A percentile compares a stretch with the other conserved stretches of the same genome.
Conservation (phyloP, 1,284 basidiomycete genomes). For the Marasmius tenuissimus region DNA sequence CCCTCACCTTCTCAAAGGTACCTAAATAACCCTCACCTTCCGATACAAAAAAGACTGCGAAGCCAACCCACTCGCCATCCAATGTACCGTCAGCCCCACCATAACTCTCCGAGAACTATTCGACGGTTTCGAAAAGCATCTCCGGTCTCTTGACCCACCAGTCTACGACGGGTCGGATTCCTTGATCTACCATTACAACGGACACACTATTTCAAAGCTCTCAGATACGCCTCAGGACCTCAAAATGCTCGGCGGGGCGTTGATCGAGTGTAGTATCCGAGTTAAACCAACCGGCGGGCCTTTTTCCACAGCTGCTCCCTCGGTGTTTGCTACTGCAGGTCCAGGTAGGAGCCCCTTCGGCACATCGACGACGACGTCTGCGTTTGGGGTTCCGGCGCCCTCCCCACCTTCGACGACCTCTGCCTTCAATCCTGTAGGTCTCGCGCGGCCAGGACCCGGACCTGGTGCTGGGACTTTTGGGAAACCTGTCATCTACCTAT, state of each 20-base stretch:
- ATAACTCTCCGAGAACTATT: background rate
- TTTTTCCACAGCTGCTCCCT: background rate
- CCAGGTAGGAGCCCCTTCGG: background rate
- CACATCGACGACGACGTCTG: no score
- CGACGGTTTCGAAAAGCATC: background rate
- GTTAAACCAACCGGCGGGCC: no score
- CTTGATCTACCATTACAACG: background rate
- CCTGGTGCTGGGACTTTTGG: conserved; percentile 5
- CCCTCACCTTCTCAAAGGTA: no score
- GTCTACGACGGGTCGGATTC: background rate
- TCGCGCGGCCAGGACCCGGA: no score
- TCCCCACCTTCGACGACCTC: background rate
- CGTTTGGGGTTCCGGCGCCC: background rate
- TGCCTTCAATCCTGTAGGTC: no score
- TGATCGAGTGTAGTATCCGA: background rate
- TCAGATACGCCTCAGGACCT: background rate
- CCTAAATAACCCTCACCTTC: background rate
- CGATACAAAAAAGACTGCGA: background rate
- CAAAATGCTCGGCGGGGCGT: background rate
- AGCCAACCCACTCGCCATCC: background rate
- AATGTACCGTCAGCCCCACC: background rate
- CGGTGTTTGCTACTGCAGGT: background rate
- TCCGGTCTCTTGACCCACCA: background rate
- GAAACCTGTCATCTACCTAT: conserved; percentile 34
- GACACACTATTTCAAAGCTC: background rate